A percentile compares a stretch with the other conserved stretches of the same genome.
phyloP scores from a whole-genome alignment of 306 rosid genomes.

The Quercus suber region DNA sequence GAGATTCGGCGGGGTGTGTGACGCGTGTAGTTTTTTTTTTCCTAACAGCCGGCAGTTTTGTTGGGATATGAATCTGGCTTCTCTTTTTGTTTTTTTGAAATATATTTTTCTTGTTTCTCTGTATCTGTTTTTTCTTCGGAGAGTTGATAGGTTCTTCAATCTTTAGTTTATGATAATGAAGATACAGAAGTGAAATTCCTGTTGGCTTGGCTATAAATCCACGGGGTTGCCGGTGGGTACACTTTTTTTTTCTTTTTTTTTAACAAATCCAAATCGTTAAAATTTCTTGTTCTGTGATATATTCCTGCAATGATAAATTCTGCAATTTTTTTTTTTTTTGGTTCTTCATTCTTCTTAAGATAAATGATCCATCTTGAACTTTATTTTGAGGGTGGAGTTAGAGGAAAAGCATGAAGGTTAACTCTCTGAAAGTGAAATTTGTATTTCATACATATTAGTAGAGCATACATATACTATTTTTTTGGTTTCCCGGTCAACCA shows the following conservation, averaged over 20 bases:
- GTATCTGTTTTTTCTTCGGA: neutral
- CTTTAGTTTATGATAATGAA: neutral
- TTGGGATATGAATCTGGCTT: neutral
- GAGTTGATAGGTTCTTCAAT: neutral
- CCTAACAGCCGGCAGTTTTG: constrained; percentile 17
- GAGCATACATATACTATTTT: neutral
- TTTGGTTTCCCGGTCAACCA: neutral
- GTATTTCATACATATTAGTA: neutral
- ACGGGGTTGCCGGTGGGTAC: constrained; percentile 8
- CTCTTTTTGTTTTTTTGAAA: neutral
- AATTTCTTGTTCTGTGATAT: neutral
- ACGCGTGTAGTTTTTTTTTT: constrained; percentile 28
- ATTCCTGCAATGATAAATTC: neutral
- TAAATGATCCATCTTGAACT: neutral
- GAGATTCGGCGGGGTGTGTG: constrained; percentile 33
- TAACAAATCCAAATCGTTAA: neutral
- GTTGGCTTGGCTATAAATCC: neutral
- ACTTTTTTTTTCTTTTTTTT: neutral
- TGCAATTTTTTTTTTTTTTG: neutral
- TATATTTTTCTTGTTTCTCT: neutral
- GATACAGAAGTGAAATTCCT: neutral
- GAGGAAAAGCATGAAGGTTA: neutral
- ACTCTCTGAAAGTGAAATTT: neutral
- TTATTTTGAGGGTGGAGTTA: too few species aligned
- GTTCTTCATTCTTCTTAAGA: neutral